Evolutionary conservation across 2,329 filamentous ascomycete species (phyloP), one percentile per base, ranked within the genome.

Genomic region (Moelleriella libera): DNA sequence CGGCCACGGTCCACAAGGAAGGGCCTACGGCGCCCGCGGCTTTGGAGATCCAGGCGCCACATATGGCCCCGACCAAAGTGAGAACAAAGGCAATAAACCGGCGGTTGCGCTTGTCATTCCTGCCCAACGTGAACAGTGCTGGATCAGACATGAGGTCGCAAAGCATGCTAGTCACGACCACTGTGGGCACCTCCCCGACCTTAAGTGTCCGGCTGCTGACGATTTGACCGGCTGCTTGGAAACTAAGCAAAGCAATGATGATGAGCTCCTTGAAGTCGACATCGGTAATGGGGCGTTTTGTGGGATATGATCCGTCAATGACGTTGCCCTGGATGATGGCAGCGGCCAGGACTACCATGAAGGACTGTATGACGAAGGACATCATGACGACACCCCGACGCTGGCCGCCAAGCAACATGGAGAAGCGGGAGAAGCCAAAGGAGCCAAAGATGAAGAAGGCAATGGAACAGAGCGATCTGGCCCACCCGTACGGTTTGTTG

Each of bases 211-310:
- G 64, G 37, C 67, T 71, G 37, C 63, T 63, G 21, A 72, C 71
- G 50, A 76, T 75, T 57, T 76, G 72, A 41, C 73, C 72, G 4
- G 71, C 72, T 44, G 65, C 67, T 54, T 77, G 72, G 52, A 76
- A 73, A 3, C 74, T 73, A 1, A 80, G 61, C 31, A 74, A 64
- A 1, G 58, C 64, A 7, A 76, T 58, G 11, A 67, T 64, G 32
- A 67, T 63, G 48, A 70, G 66, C 43, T 66, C 55, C 39, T 57
- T 54, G 45, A 55, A 63, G 29, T 57, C 53, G 34, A 52, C 49
- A 28, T 43, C 48, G 31, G 43, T 44, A 29, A 28, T 47, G 41
- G 34, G 55, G 44, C 9, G 43, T 28, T 45, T 48, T 4, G 49
- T 45, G 11, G 49, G 49, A 37, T 51, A 51, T 9, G 49, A 51